A percentile compares a stretch with the other conserved stretches of the same genome.
phyloP scores from a whole-genome alignment of 129 eudicot genomes.

The Glebionis coronaria region DNA sequence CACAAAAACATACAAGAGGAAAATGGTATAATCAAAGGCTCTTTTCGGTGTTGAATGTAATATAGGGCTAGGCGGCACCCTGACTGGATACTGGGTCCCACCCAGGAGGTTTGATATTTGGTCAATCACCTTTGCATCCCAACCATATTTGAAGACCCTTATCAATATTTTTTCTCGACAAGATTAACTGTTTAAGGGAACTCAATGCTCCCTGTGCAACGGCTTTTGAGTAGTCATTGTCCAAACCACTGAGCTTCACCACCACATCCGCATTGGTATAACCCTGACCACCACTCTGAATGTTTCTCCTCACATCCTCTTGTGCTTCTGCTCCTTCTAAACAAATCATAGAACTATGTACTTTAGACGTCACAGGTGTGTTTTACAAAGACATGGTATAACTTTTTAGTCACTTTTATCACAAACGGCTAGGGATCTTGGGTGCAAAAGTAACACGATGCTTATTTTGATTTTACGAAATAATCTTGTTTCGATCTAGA shows the following conservation, averaged over 20 bases:
- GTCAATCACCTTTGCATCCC: constrained; percentile 99
- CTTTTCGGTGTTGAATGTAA: background rate
- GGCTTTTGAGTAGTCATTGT: constrained; percentile 60
- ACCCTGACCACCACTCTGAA: no score
- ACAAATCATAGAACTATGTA: constrained; percentile 6
- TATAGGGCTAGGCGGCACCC: constrained; percentile 19
- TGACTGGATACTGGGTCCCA: constrained; percentile 67
- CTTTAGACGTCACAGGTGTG: no score
- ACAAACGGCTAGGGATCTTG: no score
- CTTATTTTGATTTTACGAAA: no score
- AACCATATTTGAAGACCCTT: constrained; percentile 80
- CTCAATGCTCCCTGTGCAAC: constrained; percentile 90
- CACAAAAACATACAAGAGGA: background rate
- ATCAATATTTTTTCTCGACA: constrained; percentile 78
- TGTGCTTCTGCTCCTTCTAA: constrained; percentile 82
- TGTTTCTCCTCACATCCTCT: constrained; percentile 75
- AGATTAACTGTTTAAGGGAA: constrained; percentile 72
- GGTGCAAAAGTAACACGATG: no score
- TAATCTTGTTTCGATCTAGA: constrained; percentile 11
- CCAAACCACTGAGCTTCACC: constrained; percentile 91
- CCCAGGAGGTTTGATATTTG: constrained; percentile 90
- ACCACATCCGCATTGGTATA: constrained; percentile 95
- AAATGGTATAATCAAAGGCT: background rate
- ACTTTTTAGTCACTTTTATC: no score
- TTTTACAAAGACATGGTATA: no score